Conservation (phyloP, 129 eudicot genomes). For the Lonicera japonica region DNA sequence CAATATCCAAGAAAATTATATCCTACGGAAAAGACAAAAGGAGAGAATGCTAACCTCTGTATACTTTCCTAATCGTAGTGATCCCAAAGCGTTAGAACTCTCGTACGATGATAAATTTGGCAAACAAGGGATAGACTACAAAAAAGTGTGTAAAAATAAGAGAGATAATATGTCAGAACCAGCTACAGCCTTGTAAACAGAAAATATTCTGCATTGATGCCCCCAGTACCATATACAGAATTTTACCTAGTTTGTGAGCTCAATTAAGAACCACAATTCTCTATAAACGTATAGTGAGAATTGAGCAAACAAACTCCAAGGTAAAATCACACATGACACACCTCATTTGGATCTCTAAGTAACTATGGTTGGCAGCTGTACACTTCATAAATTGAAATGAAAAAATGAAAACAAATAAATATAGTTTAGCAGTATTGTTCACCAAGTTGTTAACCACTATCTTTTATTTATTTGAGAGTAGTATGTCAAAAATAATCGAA, state of each 20-base stretch:
- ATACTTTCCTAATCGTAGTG: conserved; percentile 76
- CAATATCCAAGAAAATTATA: conserved; percentile 1
- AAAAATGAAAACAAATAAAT: too few species aligned
- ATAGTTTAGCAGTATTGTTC: too few species aligned
- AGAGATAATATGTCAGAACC: background rate
- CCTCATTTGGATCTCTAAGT: too few species aligned
- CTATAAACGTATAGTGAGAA: background rate
- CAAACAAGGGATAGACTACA: conserved; percentile 72
- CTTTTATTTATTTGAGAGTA: too few species aligned
- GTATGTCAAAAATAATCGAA: too few species aligned
- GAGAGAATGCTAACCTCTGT: conserved; percentile 49
- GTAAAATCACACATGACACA: background rate
- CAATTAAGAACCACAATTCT: background rate
- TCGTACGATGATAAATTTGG: conserved; percentile 59
- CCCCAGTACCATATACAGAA: background rate
- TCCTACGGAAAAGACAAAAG: conserved; percentile 3
- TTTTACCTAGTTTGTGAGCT: background rate
- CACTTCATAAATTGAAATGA: too few species aligned
- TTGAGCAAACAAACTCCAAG: background rate
- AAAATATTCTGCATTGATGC: background rate
- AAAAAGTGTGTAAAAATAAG: background rate
- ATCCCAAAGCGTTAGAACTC: conserved; percentile 35
- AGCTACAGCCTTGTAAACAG: background rate
- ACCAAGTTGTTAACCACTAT: too few species aligned
- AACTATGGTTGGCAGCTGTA: too few species aligned